Evolutionary conservation across 805 yeast genomes (phyloP).

Genomic region (Clavispora phyllophila): DNA sequence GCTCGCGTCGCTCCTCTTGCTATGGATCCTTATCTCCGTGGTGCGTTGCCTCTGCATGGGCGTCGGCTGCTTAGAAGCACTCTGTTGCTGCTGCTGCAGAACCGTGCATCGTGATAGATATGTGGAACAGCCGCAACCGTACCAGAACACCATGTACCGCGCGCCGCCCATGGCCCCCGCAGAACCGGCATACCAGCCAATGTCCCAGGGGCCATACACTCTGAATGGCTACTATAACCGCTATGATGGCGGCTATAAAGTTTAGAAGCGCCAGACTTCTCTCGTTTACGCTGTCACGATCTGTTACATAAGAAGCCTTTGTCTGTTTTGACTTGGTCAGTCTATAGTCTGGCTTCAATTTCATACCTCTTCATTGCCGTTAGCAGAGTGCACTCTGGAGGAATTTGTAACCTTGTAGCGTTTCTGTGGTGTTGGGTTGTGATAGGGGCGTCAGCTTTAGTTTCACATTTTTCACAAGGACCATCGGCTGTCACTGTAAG

Average conservation of each 20-base stretch:
- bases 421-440: no score
- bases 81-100: constrained; percentile 46
- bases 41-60: constrained; percentile 58
- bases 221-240: constrained; percentile 3
- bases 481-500: no score
- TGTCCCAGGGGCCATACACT: constrained; percentile 1
- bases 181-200: constrained; percentile 12
- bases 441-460: no score
- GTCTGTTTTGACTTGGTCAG: not conserved
- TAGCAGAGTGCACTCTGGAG: no score
- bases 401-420: no score
- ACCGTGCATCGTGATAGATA: constrained; percentile 15
- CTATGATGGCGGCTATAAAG: constrained; percentile 9
- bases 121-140: constrained; percentile 18
- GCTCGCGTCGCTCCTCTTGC: constrained; percentile 46
- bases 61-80: constrained; percentile 37
- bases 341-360: not conserved
- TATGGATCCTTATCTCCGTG: constrained; percentile 55
- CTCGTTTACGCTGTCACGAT: not conserved
- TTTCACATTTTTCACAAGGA: no score
- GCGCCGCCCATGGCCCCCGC: constrained; percentile 14
- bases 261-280: constrained; percentile 5
- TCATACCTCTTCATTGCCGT: not conserved
- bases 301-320: not conserved
- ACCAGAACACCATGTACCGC: constrained; percentile 32